Evolutionary conservation across 306 rosid genomes (phyloP).

Genomic region (Astragalus membranaceus): DNA sequence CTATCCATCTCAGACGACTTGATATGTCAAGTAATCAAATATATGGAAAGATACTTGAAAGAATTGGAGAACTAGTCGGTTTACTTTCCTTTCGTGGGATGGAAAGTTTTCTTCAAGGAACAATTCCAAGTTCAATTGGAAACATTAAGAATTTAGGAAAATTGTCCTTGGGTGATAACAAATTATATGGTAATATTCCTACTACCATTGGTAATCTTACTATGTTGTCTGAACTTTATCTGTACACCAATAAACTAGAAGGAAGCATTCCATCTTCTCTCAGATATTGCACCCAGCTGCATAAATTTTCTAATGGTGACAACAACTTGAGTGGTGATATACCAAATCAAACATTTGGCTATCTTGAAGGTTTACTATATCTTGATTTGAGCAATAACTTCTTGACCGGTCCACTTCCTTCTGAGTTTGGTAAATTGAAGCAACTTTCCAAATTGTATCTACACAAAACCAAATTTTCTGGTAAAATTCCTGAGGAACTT

Average conservation of each 20-base stretch:
- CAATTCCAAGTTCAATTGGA: conserved; percentile 19
- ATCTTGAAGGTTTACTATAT: not conserved
- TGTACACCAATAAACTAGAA: not conserved
- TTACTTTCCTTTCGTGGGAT: not conserved
- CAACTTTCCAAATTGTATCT: not conserved
- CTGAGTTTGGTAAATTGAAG: conserved; percentile 8
- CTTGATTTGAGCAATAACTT: not conserved
- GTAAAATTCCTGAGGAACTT: conserved; percentile 18
- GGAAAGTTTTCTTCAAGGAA: not conserved
- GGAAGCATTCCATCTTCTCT: conserved; percentile 21
- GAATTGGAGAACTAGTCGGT: conserved; percentile 14
- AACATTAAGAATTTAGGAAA: not conserved
- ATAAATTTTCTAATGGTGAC: not conserved
- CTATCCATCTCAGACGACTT: not conserved
- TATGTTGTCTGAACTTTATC: not conserved
- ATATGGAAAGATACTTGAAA: conserved; percentile 21
- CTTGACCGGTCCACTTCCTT: conserved; percentile 12
- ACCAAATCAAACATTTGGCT: conserved; percentile 1
- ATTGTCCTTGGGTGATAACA: not conserved
- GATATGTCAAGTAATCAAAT: not conserved
- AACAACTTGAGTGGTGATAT: conserved; percentile 15
- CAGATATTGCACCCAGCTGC: conserved; percentile 7
- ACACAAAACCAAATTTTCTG: not conserved
- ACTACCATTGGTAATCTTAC: conserved; percentile 7
- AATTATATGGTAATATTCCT: conserved; percentile 12